These are phyloP conservation scores for Trichoderma afroharzianum DNA, from an alignment of 2,329 filamentous ascomycete species.

Conservation along the genomic window DNA sequence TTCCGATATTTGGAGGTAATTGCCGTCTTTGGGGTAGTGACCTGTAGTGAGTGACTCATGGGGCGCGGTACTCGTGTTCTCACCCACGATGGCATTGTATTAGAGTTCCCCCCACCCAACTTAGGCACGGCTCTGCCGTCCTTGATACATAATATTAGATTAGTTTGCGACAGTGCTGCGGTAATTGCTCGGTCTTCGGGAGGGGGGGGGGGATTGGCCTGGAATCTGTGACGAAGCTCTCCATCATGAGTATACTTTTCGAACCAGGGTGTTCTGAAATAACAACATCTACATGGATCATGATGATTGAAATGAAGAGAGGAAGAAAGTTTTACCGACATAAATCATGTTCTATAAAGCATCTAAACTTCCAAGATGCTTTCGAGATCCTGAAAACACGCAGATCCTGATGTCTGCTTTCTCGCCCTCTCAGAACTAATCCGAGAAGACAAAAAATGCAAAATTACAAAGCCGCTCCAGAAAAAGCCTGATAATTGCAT, in stretches of 20 bases:
- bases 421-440: too few relatives aligned
- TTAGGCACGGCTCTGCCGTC: neutral
- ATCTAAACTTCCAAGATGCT: neutral
- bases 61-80: neutral
- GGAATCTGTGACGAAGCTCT: neutral
- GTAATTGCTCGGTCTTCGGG: neutral
- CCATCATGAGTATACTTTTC: neutral
- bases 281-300: neutral
- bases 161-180: neutral
- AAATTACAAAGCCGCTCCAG: too few relatives aligned
- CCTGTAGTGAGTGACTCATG: neutral
- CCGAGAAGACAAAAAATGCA: too few relatives aligned
- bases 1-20: neutral
- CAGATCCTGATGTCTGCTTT: neutral
- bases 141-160: neutral
- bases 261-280: neutral
- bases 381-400: neutral
- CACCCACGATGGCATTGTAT: neutral
- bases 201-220: too few relatives aligned
- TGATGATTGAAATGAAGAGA: neutral
- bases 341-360: neutral
- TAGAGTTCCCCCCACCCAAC: neutral
- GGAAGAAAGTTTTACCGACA: neutral
- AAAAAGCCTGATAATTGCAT: too few relatives aligned
- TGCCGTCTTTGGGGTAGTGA: neutral